Conservation (phyloP, 208 protist species). For the Trypanosoma theileri region DNA sequence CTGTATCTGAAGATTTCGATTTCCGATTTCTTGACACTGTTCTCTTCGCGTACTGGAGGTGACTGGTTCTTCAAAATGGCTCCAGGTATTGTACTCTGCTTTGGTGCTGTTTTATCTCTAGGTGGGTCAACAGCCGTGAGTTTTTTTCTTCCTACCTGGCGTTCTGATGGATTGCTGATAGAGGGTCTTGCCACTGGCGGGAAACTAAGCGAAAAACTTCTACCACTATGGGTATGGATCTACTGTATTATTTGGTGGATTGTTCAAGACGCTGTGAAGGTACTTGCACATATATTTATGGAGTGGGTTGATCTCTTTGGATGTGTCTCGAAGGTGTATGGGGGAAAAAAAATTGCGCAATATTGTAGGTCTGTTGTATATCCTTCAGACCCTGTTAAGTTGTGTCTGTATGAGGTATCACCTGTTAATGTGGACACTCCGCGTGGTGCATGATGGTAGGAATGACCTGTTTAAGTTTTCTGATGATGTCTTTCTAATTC, state of each 20-base stretch:
- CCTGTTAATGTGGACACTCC: neutral
- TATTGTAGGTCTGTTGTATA: neutral
- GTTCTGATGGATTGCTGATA: conserved; percentile 58
- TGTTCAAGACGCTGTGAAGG: conserved; percentile 85
- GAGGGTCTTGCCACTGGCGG: conserved; percentile 73
- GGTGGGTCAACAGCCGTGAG: conserved; percentile 67
- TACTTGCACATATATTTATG: conserved; percentile 67
- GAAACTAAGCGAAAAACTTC: conserved; percentile 45
- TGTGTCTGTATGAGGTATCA: neutral
- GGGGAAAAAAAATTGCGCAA: conserved; percentile 39
- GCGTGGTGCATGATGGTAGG: too few species aligned
- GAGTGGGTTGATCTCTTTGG: conserved; percentile 72
- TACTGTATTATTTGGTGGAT: conserved; percentile 92
- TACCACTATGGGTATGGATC: conserved; percentile 88
- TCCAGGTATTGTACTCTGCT: conserved; percentile 59
- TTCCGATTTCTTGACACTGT: conserved; percentile 90
- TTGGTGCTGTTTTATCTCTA: conserved; percentile 65
- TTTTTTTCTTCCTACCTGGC: conserved; percentile 60
- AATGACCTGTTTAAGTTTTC: too few species aligned
- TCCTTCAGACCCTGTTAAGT: too few species aligned
- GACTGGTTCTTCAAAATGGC: conserved; percentile 70
- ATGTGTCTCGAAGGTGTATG: conserved; percentile 45
- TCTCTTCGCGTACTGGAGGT: conserved; percentile 81
- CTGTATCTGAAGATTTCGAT: conserved; percentile 91
- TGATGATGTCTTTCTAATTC: too few species aligned